Percentiles rank a stretch among this genome's conserved stretches.
These are phyloP conservation scores for Sclerotinia subarctica DNA, from an alignment of 2,329 filamentous ascomycete species.

Conservation along the genomic window DNA sequence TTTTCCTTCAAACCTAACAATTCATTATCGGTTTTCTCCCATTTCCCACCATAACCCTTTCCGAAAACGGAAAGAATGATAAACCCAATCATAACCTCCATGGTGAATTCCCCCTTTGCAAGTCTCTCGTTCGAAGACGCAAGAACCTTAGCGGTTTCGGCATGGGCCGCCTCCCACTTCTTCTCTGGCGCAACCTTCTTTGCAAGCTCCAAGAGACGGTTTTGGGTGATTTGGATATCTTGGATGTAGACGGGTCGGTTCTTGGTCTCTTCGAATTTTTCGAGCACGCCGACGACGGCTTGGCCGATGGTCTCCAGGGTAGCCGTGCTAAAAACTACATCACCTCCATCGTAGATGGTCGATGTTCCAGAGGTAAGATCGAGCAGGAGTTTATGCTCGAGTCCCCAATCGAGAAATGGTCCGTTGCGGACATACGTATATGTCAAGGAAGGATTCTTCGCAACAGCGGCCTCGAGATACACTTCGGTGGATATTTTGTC, in stretches of 20 bases:
- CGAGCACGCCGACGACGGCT: slow-evolving; percentile 49
- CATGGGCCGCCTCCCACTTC: slow-evolving; percentile 31
- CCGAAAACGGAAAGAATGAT: slow-evolving; percentile 39
- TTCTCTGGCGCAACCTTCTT: slow-evolving; percentile 39
- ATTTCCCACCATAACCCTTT: slow-evolving; percentile 38
- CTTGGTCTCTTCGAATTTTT: slow-evolving; percentile 50
- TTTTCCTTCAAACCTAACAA: slow-evolving; percentile 44
- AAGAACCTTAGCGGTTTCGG: slow-evolving; percentile 23
- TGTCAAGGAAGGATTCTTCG: slow-evolving; percentile 44
- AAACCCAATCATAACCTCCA: slow-evolving; percentile 38
- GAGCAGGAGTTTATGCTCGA: slow-evolving; percentile 45
- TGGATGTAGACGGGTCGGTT: slow-evolving; percentile 50
- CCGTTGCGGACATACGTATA: slow-evolving; percentile 56
- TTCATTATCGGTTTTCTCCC: slow-evolving; percentile 41
- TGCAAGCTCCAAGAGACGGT: slow-evolving; percentile 38
- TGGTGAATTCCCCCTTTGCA: slow-evolving; percentile 33
- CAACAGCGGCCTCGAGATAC: slow-evolving; percentile 42
- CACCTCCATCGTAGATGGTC: slow-evolving; percentile 50
- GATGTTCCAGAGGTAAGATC: slow-evolving; percentile 44
- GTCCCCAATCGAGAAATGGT: slow-evolving; percentile 58
- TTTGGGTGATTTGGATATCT: slow-evolving; percentile 46
- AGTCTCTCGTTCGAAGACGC: slow-evolving; percentile 28
- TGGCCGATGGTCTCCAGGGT: slow-evolving; percentile 47
- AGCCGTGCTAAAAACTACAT: slow-evolving; percentile 47
- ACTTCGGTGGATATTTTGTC: slow-evolving; percentile 48